Percentiles rank a stretch among this genome's conserved stretches.
Conservation (phyloP, 495 filamentous ascomycete genomes). For the Lasiosphaeria ovina region DNA sequence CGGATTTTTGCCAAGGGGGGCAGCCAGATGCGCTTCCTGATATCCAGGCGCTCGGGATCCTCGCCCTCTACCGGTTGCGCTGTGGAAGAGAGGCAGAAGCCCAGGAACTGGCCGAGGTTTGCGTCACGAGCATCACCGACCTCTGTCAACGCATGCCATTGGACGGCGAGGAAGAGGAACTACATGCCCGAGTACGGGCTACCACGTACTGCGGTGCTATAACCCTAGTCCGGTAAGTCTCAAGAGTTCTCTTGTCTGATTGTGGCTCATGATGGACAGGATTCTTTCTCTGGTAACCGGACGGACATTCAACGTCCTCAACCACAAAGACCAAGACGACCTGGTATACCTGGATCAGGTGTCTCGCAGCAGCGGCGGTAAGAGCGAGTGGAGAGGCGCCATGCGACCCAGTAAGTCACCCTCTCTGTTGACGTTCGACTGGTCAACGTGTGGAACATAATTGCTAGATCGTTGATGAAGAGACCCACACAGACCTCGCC, state of each 20-base stretch:
- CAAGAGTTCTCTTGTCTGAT: not conserved
- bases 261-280: not conserved
- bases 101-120: constrained; percentile 1
- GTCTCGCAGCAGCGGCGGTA: not conserved
- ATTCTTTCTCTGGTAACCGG: not conserved
- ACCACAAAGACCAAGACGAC: not conserved
- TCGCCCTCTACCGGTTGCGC: constrained; percentile 7
- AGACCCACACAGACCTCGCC: not conserved
- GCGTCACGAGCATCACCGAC: not conserved
- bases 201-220: constrained; percentile 10
- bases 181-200: not conserved
- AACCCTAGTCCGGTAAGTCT: constrained; percentile 5
- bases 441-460: not conserved
- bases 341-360: not conserved
- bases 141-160: not conserved
- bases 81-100: constrained; percentile 9
- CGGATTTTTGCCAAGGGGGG: not conserved
- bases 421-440: not conserved
- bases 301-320: not conserved
- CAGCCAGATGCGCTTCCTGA: not conserved
- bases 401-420: not conserved
- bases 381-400: not conserved
- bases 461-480: not conserved
- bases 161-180: not conserved
- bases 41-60: constrained; percentile 10